These are phyloP conservation scores for Pestalotiopsis sp. DNA, from an alignment of 2,329 filamentous ascomycete species.

Conservation along the genomic window DNA sequence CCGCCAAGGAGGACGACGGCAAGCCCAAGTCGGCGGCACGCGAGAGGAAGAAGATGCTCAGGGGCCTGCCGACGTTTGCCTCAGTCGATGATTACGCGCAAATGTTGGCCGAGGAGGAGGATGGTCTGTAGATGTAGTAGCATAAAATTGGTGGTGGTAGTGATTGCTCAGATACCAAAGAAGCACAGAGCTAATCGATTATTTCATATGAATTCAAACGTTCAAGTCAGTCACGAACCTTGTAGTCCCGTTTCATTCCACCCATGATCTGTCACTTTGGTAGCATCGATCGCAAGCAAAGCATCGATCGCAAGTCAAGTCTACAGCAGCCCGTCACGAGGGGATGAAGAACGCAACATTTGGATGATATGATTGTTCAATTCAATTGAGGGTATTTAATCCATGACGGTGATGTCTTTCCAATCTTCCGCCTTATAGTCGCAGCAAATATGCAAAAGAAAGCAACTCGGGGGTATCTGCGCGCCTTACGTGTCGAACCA, in stretches of 20 bases:
- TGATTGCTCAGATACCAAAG: background rate
- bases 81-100: constrained; percentile 92
- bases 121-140: constrained; percentile 33
- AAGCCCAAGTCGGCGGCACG: constrained; percentile 44
- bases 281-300: too few relatives aligned
- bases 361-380: too few relatives aligned
- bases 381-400: background rate
- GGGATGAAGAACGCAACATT: too few relatives aligned
- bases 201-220: too few relatives aligned
- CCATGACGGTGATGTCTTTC: background rate
- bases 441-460: background rate
- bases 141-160: background rate
- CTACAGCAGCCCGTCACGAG: too few relatives aligned
- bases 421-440: background rate
- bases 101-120: constrained; percentile 74
- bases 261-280: too few relatives aligned
- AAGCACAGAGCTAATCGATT: background rate
- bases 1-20: constrained; percentile 44
- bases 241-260: too few relatives aligned
- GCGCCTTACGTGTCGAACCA: constrained; percentile 54
- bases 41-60: constrained; percentile 81
- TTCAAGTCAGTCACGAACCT: too few relatives aligned
- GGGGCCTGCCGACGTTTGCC: constrained; percentile 88
- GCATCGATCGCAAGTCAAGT: too few relatives aligned
- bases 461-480: background rate